These are phyloP conservation scores for Leptomonas pyrrhocoris DNA, from an alignment of 208 protist genomes.

Conservation along the genomic window DNA sequence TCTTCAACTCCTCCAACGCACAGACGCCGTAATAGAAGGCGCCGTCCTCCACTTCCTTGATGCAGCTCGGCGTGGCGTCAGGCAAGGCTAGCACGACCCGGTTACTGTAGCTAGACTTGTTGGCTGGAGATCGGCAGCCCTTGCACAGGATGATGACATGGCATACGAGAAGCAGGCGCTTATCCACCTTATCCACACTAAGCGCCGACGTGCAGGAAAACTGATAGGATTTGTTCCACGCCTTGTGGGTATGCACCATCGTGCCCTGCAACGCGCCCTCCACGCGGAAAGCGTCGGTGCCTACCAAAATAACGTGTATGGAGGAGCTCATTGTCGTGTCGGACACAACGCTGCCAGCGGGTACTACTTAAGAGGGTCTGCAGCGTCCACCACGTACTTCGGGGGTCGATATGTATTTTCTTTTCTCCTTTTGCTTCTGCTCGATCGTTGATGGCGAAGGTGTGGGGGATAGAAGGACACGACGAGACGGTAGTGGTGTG, in stretches of 20 bases:
- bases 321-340: constrained; percentile 15
- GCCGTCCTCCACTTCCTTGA: constrained; percentile 47
- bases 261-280: constrained; percentile 56
- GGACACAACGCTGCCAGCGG: too few relatives aligned
- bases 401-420: too few relatives aligned
- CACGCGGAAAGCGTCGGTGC: constrained; percentile 61
- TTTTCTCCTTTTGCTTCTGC: too few relatives aligned
- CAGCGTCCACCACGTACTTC: too few relatives aligned
- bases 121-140: constrained; percentile 44
- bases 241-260: constrained; percentile 62
- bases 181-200: constrained; percentile 62
- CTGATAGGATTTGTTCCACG: constrained; percentile 76
- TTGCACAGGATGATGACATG: constrained; percentile 72
- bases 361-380: too few relatives aligned
- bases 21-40: constrained; percentile 74
- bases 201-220: constrained; percentile 62
- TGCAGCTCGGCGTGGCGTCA: constrained; percentile 42
- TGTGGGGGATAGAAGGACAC: too few relatives aligned
- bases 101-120: constrained; percentile 47
- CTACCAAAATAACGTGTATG: constrained; percentile 68
- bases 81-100: constrained; percentile 56
- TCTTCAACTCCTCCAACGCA: constrained; percentile 38
- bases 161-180: constrained; percentile 51
- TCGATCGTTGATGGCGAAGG: too few relatives aligned
- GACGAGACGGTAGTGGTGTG: too few relatives aligned